A percentile compares a stretch with the other conserved stretches of the same genome.
Evolutionary conservation across 1,139 yeast genomes (phyloP).

Genomic region (Blastobotrys ciferrii): DNA sequence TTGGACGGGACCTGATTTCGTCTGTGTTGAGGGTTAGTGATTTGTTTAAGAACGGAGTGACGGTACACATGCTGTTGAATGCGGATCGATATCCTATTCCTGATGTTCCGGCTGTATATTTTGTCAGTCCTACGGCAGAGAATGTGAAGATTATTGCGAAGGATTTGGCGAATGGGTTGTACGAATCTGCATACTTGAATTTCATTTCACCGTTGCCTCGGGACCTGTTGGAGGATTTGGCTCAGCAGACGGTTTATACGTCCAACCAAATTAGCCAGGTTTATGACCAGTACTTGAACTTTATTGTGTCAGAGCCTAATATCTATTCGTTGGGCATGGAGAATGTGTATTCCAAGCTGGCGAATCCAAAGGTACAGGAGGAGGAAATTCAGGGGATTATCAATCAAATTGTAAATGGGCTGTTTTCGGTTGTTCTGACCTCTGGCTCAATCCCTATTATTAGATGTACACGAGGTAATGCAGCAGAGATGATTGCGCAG

Average conservation of each 20-base stretch:
- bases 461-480: conserved; percentile 88
- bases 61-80: conserved; percentile 75
- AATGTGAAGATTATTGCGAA: conserved; percentile 66
- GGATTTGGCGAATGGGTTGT: conserved; percentile 71
- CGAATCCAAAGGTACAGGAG: conserved; percentile 70
- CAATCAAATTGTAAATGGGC: conserved; percentile 69
- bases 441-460: conserved; percentile 81
- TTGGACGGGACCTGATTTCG: conserved; percentile 81
- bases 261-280: conserved; percentile 77
- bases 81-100: conserved; percentile 75
- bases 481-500: conserved; percentile 91
- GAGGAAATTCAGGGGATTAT: conserved; percentile 68
- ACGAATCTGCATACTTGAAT: conserved; percentile 77
- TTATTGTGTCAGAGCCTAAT: conserved; percentile 89
- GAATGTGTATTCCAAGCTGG: conserved; percentile 64
- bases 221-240: conserved; percentile 81
- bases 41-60: conserved; percentile 80
- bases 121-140: conserved; percentile 80
- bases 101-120: conserved; percentile 92
- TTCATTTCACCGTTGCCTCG: conserved; percentile 80
- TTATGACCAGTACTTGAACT: conserved; percentile 89
- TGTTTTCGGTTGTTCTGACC: conserved; percentile 77
- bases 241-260: conserved; percentile 70
- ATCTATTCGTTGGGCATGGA: conserved; percentile 75
- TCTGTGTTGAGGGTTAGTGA: conserved; percentile 90